Base-by-base conservation (phyloP, 106 monocot genomes). In the Dendrobium officinale region DNA sequence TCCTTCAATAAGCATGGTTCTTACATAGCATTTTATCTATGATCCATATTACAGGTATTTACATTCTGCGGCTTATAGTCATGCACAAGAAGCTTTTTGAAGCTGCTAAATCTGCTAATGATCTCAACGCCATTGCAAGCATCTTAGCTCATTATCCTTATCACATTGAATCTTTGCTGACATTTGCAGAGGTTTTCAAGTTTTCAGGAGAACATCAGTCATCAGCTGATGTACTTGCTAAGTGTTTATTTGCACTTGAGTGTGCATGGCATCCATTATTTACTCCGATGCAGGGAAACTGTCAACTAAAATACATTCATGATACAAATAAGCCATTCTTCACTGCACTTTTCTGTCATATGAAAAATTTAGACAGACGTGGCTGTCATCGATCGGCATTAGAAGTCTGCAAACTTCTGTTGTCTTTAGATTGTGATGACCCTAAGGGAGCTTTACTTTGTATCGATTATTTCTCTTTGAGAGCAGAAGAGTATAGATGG, bases 171-270 rank as follows among this genome's bases (percentile, higher is more conserved):
- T 88, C 99, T 78, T 83, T 99, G 31, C 80, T 99, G 72, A 95
- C 93, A 44, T 93, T 99, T 89, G 91, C 95, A 47, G 99, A 99
- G 68, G 79, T 95, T 19, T 99, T 88, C 86, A 99, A 91, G 75
- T 99, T 88, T 91, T 95, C 95, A 72, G 99, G 99, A 59, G 99
- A 99, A 73, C 91, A 95, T 82, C 93, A 99, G 41, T 86, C 92
- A 77, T 90, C 99, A 24, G 89, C 87, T 24, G 99, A 99, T 87
- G 88, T 88, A 37, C 90, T 95, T 64, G 87, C 70, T 27, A 99
- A 95, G 68, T 91, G 92, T 79, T 85, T 99, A 74, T 99, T 85
- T 82, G 99, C 95, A 27, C 78, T 99, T 43, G 99, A 99, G 73
- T 99, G 90, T 83, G 95, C 99, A 78, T 99, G 95, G 88, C 95